Evolutionary conservation across 2,329 filamentous ascomycete genomes (phyloP).

Genomic region (Paraphoma sp.): DNA sequence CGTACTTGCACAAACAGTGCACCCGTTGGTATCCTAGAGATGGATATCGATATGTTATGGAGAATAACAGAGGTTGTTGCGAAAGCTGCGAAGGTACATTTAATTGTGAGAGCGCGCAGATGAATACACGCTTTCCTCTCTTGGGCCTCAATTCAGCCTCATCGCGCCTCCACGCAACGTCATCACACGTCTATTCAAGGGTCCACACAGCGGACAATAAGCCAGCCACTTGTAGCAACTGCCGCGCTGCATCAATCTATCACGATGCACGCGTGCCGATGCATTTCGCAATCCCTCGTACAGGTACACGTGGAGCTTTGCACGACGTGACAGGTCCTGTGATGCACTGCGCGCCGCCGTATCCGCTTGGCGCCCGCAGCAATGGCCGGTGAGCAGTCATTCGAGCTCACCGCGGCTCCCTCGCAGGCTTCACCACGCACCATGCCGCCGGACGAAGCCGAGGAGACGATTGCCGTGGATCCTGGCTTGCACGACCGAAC

Average conservation of each 20-base stretch:
- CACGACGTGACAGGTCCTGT: constrained; percentile 10
- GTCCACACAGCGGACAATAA: constrained; percentile 1
- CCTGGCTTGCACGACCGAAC: constrained; percentile 43
- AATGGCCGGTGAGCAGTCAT: constrained; percentile 14
- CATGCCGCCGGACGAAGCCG: constrained; percentile 15
- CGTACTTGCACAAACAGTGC: no score
- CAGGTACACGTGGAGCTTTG: neutral
- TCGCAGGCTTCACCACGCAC: constrained; percentile 6
- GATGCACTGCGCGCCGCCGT: constrained; percentile 8
- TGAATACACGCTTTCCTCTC: neutral
- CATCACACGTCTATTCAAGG: constrained; percentile 6
- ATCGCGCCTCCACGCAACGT: constrained; percentile 5
- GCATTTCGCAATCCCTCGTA: neutral
- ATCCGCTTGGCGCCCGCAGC: constrained; percentile 17
- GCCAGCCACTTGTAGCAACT: neutral
- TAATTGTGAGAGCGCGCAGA: neutral
- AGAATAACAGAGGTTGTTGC: no score
- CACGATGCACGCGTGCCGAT: neutral
- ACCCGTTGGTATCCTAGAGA: no score
- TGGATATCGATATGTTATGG: no score
- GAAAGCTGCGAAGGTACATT: neutral
- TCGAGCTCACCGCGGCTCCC: constrained; percentile 17
- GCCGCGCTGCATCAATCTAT: neutral
- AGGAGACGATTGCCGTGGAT: constrained; percentile 4
- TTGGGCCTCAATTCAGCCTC: constrained; percentile 1